phyloP scores from a whole-genome alignment of 1,284 basidiomycete genomes.

The Coniferiporia sulphurascens region DNA sequence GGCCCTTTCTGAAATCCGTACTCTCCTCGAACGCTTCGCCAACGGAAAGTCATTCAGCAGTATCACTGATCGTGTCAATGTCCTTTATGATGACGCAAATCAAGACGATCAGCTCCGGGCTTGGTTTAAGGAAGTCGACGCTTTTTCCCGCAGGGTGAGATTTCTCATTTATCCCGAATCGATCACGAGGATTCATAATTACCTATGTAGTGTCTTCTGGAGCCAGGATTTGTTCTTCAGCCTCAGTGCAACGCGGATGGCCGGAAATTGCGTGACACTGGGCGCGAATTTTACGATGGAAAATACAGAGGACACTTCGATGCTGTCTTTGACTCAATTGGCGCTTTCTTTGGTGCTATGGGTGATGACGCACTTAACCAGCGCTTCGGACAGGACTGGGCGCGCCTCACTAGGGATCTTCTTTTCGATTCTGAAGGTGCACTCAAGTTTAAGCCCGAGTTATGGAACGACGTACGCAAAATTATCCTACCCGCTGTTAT shows the following conservation, averaged over 20 bases:
- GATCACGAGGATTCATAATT: background rate
- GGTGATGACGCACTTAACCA: slow-evolving; percentile 81
- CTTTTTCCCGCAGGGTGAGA: slow-evolving; percentile 32
- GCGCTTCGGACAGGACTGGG: slow-evolving; percentile 80
- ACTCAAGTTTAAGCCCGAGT: slow-evolving; percentile 80
- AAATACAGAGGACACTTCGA: slow-evolving; percentile 88
- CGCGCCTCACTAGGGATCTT: slow-evolving; percentile 77
- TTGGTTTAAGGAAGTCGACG: slow-evolving; percentile 47
- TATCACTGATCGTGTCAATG: slow-evolving; percentile 45
- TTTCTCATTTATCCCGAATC: background rate
- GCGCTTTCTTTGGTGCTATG: slow-evolving; percentile 79
- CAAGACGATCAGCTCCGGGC: slow-evolving; percentile 48
- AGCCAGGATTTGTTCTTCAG: slow-evolving; percentile 86
- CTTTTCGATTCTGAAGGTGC: slow-evolving; percentile 76
- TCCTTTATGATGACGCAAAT: slow-evolving; percentile 47
- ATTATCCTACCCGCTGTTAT: slow-evolving; percentile 50
- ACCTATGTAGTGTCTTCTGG: slow-evolving; percentile 46
- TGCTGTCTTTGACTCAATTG: slow-evolving; percentile 65
- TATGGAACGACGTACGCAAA: slow-evolving; percentile 33
- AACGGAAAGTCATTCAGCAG: slow-evolving; percentile 44
- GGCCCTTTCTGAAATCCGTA: slow-evolving; percentile 40
- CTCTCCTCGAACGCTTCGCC: slow-evolving; percentile 58
- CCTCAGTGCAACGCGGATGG: slow-evolving; percentile 67
- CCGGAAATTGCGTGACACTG: slow-evolving; percentile 56
- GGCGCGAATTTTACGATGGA: slow-evolving; percentile 76